These are phyloP conservation scores for Pleurotus platypus DNA, from an alignment of 768 basidiomycete species.

Conservation along the genomic window DNA sequence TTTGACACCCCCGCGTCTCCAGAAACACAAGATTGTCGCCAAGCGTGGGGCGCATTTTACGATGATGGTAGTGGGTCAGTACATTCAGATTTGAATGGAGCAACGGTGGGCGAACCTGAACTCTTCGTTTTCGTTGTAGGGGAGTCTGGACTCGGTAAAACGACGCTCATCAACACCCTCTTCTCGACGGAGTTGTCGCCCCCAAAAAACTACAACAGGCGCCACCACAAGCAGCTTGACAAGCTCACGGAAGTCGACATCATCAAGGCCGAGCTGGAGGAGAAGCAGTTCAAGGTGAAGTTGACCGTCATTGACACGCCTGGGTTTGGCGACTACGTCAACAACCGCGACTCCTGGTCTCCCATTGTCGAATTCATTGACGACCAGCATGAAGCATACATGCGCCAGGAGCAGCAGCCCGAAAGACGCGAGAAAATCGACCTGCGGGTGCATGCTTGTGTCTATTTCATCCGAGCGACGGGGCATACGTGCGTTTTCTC, in stretches of 20 bases:
- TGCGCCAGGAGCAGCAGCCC: conserved; percentile 99
- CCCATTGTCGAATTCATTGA: conserved; percentile 99
- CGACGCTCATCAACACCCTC: conserved; percentile 96
- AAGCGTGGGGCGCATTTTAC: conserved; percentile 98
- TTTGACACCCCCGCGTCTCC: conserved; percentile 24
- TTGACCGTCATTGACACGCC: conserved; percentile 98
- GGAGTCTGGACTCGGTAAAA: conserved; percentile 97
- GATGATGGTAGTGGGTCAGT: conserved; percentile 96
- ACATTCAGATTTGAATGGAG: background rate
- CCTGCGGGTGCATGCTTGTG: conserved; percentile 91
- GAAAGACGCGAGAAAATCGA: conserved; percentile 92
- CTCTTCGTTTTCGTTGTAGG: conserved; percentile 40
- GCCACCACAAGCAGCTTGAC: conserved; percentile 95
- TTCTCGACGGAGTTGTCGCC: conserved; percentile 96
- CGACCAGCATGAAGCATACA: conserved; percentile 92
- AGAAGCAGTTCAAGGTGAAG: conserved; percentile 99
- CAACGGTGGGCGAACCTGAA: background rate
- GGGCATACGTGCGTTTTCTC: conserved; percentile 82
- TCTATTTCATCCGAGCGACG: conserved; percentile 95
- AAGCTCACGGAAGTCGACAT: conserved; percentile 99
- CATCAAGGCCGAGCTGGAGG: conserved; percentile 98
- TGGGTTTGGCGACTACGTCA: conserved; percentile 99
- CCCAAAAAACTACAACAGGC: conserved; percentile 83
- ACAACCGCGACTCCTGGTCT: conserved; percentile 98
- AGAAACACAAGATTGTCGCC: conserved; percentile 99